Evolutionary conservation across 192 early-diverging fungal genomes (phyloP), one percentile per base, ranked within the genome.

Genomic region (Backusella luteola): DNA sequence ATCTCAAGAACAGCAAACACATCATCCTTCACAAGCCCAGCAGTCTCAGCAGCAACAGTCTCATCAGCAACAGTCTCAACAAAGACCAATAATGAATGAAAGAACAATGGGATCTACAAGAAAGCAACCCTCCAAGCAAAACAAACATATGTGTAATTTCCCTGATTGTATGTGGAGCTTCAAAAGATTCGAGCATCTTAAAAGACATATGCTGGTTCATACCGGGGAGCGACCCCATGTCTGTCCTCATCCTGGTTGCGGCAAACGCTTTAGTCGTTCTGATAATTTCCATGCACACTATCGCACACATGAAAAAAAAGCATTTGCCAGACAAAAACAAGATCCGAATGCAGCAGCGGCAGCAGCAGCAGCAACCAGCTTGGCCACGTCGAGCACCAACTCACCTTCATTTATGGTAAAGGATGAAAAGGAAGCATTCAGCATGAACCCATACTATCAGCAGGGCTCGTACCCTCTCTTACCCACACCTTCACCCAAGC

Each of bases 151-250:
- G 71, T 81, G 85, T 78, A 77, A 78, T 67, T 77, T 83, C 80
- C 71, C 83, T 46, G 29, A 86, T 67, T 71, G 85, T 75, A 41
- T 82, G 34, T 89, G 87, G 88, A 85, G 82, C 66, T 95, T 95
- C 77, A 94, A 94, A 80, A 85, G 93, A 42, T 92, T 90, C 67
- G 92, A 94, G 76, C 94, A 95, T 76, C 85, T 95, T 36, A 94
- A 92, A 69, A 88, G 93, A 49, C 94, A 94, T 77, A 89, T 91
- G 86, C 84, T 93, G 71, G 91, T 90, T 4, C 93, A 94, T 76
- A 90, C 93, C 56, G 92, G 92, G 67, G 92, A 92, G 73, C 83
- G 91, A 68, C 90, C 91, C 34, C 89, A 92, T 81, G 81, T 84
- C 44, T 94, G 93, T 79, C 84, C 86, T 56, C 86, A 87, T 80